These are phyloP conservation scores for Podaxis pistillaris DNA, from an alignment of 768 basidiomycete genomes.

Conservation along the genomic window DNA sequence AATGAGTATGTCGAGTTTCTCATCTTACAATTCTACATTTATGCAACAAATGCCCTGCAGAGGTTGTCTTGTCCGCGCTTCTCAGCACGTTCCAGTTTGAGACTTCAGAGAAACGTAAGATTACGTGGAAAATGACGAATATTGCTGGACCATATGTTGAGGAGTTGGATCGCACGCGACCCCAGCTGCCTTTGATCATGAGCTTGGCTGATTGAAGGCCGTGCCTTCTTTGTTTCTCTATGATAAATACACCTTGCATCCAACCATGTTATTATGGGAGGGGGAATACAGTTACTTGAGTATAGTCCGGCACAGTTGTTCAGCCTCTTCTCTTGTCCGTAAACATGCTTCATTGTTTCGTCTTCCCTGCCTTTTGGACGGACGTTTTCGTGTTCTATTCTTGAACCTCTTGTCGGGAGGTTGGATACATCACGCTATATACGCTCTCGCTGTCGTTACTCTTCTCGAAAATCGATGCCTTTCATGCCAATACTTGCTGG, in stretches of 20 bases:
- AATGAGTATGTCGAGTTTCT: conserved; percentile 37
- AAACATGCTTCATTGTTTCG: no score
- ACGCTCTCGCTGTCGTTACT: no score
- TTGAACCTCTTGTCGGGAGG: no score
- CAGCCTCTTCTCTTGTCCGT: no score
- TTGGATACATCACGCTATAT: no score
- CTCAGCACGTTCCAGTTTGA: conserved; percentile 28
- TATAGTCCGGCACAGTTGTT: no score
- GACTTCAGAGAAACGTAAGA: conserved; percentile 21
- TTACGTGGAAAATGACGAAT: conserved; percentile 28
- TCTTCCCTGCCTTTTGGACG: no score
- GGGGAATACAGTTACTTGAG: no score
- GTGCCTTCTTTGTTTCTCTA: neutral
- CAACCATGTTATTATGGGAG: no score
- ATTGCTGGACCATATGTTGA: conserved; percentile 23
- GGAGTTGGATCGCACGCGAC: conserved; percentile 2
- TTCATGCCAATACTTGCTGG: no score
- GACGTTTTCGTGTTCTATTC: no score
- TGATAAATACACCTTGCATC: neutral
- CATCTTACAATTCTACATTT: neutral
- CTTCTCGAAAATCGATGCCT: no score
- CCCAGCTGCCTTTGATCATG: conserved; percentile 18
- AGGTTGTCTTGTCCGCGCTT: conserved; percentile 26
- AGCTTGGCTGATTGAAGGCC: conserved; percentile 2
- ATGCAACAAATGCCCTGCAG: conserved; percentile 13